phyloP scores from a whole-genome alignment of 352 stramenopile species.

The Globisporangium emineosum region DNA sequence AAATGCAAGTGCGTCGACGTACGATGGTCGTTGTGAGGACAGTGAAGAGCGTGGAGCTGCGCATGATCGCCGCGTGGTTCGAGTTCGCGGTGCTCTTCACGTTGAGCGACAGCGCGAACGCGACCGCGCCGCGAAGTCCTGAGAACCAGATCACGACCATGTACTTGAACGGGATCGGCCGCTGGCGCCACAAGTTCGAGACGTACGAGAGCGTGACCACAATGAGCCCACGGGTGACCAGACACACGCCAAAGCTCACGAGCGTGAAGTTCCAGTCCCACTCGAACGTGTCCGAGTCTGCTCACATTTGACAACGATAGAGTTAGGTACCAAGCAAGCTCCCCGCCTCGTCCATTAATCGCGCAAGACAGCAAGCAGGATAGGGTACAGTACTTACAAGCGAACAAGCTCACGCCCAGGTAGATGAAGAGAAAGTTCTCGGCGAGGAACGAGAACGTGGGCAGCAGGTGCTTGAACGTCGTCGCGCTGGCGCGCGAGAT shows the following conservation, averaged over 20 bases:
- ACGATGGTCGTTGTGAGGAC: constrained; percentile 65
- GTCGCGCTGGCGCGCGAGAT: constrained; percentile 30
- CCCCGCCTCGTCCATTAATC: neutral
- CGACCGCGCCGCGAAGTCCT: constrained; percentile 76
- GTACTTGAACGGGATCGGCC: constrained; percentile 31
- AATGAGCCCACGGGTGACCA: constrained; percentile 28
- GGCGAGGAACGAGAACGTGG: constrained; percentile 38
- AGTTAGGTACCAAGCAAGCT: neutral
- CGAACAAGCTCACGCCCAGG: constrained; percentile 38
- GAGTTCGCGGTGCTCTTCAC: constrained; percentile 37
- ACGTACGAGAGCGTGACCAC: constrained; percentile 32
- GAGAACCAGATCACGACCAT: constrained; percentile 76
- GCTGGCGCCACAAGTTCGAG: constrained; percentile 25
- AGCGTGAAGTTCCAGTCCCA: constrained; percentile 45
- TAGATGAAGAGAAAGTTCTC: constrained; percentile 58
- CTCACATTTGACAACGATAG: neutral
- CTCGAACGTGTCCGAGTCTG: constrained; percentile 26
- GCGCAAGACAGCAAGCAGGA: too few relatives aligned
- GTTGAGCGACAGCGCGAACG: constrained; percentile 86
- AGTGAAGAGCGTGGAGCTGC: constrained; percentile 61
- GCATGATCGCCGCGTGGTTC: constrained; percentile 56
- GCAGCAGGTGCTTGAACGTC: constrained; percentile 38
- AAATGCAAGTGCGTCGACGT: neutral
- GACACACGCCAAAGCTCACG: constrained; percentile 25
- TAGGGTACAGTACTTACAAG: constrained; percentile 21